Evolutionary conservation across 768 basidiomycete genomes (phyloP), one percentile per base, ranked within the genome.

Genomic region (Favolaschia claudopus): DNA sequence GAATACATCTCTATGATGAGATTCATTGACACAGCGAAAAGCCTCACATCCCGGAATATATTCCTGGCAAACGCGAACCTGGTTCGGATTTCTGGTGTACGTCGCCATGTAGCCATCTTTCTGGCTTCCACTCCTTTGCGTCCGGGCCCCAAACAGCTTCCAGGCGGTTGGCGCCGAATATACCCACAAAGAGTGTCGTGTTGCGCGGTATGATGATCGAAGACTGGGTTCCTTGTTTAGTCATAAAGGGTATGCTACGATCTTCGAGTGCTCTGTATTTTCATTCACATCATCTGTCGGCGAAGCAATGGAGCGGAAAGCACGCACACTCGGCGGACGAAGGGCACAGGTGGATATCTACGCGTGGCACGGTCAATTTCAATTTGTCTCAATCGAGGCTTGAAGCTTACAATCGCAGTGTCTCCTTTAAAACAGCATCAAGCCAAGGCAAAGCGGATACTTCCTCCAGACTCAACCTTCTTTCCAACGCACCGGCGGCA

Each of bases 101-200:
- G 29, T 53, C 60, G 9, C 38, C 27, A 43, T 64, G 5, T 2
- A 85, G 60, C 85, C 85, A 86, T 39, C 85, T 71, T 56, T 82
- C 78, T 5, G 85, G 85, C 40, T 77, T 80, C 84, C 85, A 87
- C 51, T 82, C 74, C 37, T 76, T 73, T 7, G 78, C 77, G 46
- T 78, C 76, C 14, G 68, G 49, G 10, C 86, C 85, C 86, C 84
- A 86, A 0, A 86, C 66, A 6, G 76, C 75, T 59, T 79, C 77
- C 19, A 83, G 70, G 10, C 82, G 72, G 60, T 87, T 85, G 24
- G 76, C 75, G 2, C 78, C 79, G 6, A 77, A 69, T 37, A 86
- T 80, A 1, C 80, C 75, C 31, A 85, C 72, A 40, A 85, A 79
- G 22, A 85, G 39, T 1, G 75, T 83, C 4, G 83, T 83, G 28